Percentiles rank a stretch among this genome's conserved stretches.
These are phyloP conservation scores for Aspergillus funiculosus DNA, from an alignment of 495 filamentous ascomycete genomes.

Conservation along the genomic window DNA sequence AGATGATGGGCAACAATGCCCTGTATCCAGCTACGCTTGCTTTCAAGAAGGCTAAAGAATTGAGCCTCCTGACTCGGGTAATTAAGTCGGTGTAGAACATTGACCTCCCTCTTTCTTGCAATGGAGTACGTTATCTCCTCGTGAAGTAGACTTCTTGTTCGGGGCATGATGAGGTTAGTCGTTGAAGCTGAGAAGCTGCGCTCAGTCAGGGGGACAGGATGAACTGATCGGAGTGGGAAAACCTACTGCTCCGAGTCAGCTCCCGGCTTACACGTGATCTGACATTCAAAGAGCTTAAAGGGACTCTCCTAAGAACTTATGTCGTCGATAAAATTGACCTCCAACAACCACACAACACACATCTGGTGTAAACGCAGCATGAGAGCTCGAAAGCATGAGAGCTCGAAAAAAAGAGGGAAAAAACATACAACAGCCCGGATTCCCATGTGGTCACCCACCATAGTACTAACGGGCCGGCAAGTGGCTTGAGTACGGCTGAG, in stretches of 20 bases:
- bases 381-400: too few species aligned
- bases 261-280: too few species aligned
- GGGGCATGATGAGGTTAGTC: neutral
- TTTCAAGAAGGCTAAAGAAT: conserved; percentile 18
- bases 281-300: too few species aligned
- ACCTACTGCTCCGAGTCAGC: too few species aligned
- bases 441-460: conserved; percentile 41
- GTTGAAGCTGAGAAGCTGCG: neutral
- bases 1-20: conserved; percentile 27
- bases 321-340: too few species aligned
- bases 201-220: too few species aligned
- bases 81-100: conserved; percentile 18
- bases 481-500: conserved; percentile 42
- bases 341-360: too few species aligned
- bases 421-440: too few species aligned
- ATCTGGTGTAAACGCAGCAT: too few species aligned
- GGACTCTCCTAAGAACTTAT: too few species aligned
- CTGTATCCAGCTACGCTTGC: conserved; percentile 17
- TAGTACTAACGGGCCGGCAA: conserved; percentile 40
- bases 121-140: conserved; percentile 19
- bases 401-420: too few species aligned
- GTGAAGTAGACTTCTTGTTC: conserved; percentile 9
- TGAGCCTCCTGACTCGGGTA: conserved; percentile 14
- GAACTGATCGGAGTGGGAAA: too few species aligned
- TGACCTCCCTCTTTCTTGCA: conserved; percentile 17